phyloP scores from a whole-genome alignment of 179 eudicot species.

The Spinacia oleracea region DNA sequence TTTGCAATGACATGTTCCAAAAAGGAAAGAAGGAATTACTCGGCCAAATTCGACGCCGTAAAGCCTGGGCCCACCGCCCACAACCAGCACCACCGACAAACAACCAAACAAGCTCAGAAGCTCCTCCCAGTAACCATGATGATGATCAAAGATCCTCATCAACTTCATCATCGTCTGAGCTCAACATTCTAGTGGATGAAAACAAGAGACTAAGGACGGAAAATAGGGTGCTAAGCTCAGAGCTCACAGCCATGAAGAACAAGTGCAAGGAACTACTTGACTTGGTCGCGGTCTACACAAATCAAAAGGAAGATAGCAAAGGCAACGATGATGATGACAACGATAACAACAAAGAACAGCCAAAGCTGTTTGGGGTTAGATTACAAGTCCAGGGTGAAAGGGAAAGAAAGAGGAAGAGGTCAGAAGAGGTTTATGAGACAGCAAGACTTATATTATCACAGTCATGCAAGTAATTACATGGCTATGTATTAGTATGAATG shows the following conservation, averaged over 20 bases:
- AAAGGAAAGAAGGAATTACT: constrained; percentile 65
- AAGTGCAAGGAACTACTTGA: constrained; percentile 75
- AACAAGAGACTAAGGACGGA: constrained; percentile 68
- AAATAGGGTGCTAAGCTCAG: constrained; percentile 56
- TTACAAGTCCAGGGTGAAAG: constrained; percentile 45
- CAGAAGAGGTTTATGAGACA: constrained; percentile 34
- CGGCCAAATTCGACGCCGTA: constrained; percentile 64
- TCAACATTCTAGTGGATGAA: constrained; percentile 60
- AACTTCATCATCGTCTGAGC: constrained; percentile 63
- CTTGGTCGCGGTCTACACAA: constrained; percentile 47
- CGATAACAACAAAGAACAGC: constrained; percentile 34
- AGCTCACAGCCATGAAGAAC: constrained; percentile 62
- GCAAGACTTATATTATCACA: constrained; percentile 37
- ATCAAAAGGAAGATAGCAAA: not conserved
- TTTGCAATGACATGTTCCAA: constrained; percentile 74
- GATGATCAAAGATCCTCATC: constrained; percentile 75
- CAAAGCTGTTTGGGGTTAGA: constrained; percentile 86
- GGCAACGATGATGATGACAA: constrained; percentile 25
- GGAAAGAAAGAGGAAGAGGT: constrained; percentile 50
- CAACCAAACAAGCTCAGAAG: not conserved
- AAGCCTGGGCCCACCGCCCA: constrained; percentile 60
- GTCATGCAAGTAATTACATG: constrained; percentile 45
- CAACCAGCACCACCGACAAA: constrained; percentile 11
- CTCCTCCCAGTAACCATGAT: constrained; percentile 30
- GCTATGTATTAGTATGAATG: too few relatives aligned